Percentiles rank a stretch among this genome's conserved stretches.
phyloP scores from a whole-genome alignment of 495 filamentous ascomycete genomes.

The Geoglossum glabrum region DNA sequence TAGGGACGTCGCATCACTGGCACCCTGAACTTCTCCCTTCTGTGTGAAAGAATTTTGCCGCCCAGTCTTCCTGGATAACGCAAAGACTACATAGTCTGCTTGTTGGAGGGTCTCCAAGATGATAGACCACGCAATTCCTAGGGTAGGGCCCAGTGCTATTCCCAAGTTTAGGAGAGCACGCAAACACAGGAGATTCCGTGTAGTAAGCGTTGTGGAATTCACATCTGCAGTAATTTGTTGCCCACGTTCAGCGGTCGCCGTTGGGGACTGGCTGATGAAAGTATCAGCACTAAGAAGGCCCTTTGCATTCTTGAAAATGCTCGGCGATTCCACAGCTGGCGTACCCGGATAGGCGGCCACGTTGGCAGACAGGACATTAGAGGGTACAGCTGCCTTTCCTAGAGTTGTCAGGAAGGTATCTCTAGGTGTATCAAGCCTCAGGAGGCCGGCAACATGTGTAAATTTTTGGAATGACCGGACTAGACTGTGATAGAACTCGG shows the following conservation, averaged over 20 bases:
- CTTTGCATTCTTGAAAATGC: conserved; percentile 40
- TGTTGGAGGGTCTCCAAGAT: conserved; percentile 79
- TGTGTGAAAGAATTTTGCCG: conserved; percentile 6
- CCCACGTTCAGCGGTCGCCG: conserved; percentile 25
- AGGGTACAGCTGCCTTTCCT: conserved; percentile 76
- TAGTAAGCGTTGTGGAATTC: conserved; percentile 42
- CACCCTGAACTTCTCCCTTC: conserved; percentile 7
- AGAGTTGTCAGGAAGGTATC: conserved; percentile 91
- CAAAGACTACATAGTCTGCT: conserved; percentile 66
- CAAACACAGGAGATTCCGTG: conserved; percentile 74
- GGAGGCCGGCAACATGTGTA: conserved; percentile 78
- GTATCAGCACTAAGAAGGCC: conserved; percentile 43
- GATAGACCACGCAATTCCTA: conserved; percentile 73
- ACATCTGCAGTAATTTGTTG: conserved; percentile 32
- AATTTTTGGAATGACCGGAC: conserved; percentile 93
- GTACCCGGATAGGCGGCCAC: conserved; percentile 22
- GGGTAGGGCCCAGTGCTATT: conserved; percentile 77
- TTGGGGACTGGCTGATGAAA: conserved; percentile 29
- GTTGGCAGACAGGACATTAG: conserved; percentile 46
- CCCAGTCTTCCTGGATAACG: conserved; percentile 19
- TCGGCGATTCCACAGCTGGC: conserved; percentile 25
- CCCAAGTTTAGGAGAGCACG: conserved; percentile 81
- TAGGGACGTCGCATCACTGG: conserved; percentile 25
- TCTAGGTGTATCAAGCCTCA: conserved; percentile 64
- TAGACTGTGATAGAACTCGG: conserved; percentile 82